Conservation (phyloP, 495 filamentous ascomycete genomes). For the Xylaria longipes region DNA sequence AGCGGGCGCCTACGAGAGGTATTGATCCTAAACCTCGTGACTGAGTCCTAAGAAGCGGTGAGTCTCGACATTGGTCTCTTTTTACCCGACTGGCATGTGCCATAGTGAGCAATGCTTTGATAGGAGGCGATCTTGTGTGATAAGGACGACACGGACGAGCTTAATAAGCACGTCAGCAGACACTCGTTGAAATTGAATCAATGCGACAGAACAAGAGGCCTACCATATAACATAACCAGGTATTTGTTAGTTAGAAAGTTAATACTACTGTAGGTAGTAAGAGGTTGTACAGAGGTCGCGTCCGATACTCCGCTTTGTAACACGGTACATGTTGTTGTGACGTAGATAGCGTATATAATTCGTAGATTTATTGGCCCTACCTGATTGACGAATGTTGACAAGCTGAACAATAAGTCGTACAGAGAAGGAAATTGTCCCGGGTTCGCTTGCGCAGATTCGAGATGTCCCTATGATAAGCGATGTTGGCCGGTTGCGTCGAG, state of each 20-base stretch:
- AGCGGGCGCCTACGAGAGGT: conserved; percentile 5
- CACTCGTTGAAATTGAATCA: neutral
- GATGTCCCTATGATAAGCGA: neutral
- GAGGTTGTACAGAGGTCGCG: conserved; percentile 1
- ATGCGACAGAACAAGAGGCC: neutral
- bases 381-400: neutral
- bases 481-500: neutral
- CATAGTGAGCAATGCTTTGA: neutral
- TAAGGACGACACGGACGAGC: conserved; percentile 6
- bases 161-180: neutral
- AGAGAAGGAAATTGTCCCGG: neutral
- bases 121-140: conserved; percentile 6
- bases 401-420: neutral
- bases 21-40: conserved; percentile 14
- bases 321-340: too few species aligned
- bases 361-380: neutral
- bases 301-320: neutral
- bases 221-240: neutral
- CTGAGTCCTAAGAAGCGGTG: conserved; percentile 21
- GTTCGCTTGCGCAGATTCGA: conserved; percentile 1
- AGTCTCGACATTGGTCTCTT: conserved; percentile 12
- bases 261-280: too few species aligned
- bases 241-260: neutral
- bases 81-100: conserved; percentile 1
- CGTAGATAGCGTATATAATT: neutral